Conservation (phyloP, 805 yeast species). For the Geotrichum ghanense region DNA sequence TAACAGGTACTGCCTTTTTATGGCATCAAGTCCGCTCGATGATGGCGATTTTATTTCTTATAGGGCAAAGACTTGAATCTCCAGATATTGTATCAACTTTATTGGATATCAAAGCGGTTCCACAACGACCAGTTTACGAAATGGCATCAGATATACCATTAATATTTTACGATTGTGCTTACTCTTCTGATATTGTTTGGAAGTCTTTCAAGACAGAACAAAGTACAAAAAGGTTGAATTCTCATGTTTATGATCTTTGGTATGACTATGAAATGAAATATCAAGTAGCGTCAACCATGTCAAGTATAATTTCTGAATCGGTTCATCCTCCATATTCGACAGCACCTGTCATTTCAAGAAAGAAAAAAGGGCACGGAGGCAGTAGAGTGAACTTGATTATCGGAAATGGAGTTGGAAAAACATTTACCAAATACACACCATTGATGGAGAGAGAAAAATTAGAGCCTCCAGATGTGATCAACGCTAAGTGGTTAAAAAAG, state of each 20-base stretch:
- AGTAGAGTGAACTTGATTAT: conserved; percentile 32
- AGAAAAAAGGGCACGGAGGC: background rate
- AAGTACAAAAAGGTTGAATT: conserved; percentile 11
- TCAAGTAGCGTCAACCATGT: background rate
- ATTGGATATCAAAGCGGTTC: conserved; percentile 42
- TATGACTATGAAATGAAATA: conserved; percentile 45
- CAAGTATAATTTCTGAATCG: background rate
- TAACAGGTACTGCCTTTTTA: conserved; percentile 79
- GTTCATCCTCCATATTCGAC: background rate
- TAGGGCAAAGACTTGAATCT: conserved; percentile 67
- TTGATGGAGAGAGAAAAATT: conserved; percentile 42
- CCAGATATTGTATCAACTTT: conserved; percentile 47
- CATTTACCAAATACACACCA: conserved; percentile 46
- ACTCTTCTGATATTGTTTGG: conserved; percentile 54
- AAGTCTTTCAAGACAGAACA: conserved; percentile 12
- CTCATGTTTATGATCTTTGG: conserved; percentile 32
- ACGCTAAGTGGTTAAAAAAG: conserved; percentile 45
- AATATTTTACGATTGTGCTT: conserved; percentile 76
- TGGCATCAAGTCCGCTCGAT: conserved; percentile 98
- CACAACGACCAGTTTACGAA: conserved; percentile 67
- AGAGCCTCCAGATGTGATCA: conserved; percentile 58
- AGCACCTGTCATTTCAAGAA: background rate
- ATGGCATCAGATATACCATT: conserved; percentile 89
- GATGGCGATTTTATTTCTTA: conserved; percentile 70
- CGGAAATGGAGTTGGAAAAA: conserved; percentile 73